Base-by-base conservation (phyloP, 176 grass and related monocot genomes). In the Oryza nivara region DNA sequence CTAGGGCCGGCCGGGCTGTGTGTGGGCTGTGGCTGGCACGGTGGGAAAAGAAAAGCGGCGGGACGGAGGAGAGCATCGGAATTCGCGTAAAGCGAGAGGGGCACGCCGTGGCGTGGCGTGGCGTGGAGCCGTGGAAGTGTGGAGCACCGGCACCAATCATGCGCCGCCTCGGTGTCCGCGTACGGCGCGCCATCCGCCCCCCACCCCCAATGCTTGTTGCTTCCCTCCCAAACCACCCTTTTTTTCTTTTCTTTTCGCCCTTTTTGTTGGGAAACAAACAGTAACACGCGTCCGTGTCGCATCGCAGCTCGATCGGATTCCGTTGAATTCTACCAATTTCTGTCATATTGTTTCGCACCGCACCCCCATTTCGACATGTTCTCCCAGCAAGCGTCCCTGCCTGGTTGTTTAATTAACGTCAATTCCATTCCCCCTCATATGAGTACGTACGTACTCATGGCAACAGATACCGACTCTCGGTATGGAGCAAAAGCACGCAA, bases 101-200 rank as follows among this genome's bases (percentile, higher is more conserved):
- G 23, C 58, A 35, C 11, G 63, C 9, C 43, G 16, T n/a, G 44
- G 35, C 35, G 35, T 36, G 35, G n/a, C 6, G 58, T 26, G 69
- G 13, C 9, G 32, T 5, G 67, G 34, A 9, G 67, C 40, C 40
- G 38, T 45, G 69, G 10, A 13, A 2, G 17, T 9, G 9, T 45
- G 11, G 61, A 67, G 22, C 61, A 79, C n/a, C 45, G 41, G 41
- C 20, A 32, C 84, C 75, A 79, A 86, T 80, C 76, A 74, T 67
- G 67, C 67, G 17, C 32, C 45, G 83, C 63, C 73, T 76, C 6
- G 38, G 70, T 48, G 75, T 72, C 34, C 68, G 54, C 48, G 76
- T n/a, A 58, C 66, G 54, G 54, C 56, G 7, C 19, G 7, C 56
- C 19, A 60, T 60, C 7, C 19, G 9, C 7, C 7, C 51, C 22